These are phyloP conservation scores for Kwoniella bestiolae DNA, from an alignment of 768 basidiomycete species.

Conservation along the genomic window DNA sequence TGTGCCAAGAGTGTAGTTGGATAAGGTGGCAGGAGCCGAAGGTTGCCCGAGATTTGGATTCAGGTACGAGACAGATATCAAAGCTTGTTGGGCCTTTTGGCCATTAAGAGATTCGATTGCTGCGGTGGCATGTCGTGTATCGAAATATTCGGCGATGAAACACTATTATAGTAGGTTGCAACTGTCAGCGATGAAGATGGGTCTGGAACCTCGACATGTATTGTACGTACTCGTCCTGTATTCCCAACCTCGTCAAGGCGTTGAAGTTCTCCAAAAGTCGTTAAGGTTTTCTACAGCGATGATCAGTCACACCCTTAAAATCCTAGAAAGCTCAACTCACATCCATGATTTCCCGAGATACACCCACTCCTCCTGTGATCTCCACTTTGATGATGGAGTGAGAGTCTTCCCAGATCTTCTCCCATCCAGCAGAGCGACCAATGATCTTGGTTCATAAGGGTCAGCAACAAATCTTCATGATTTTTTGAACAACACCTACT, in stretches of 20 bases:
- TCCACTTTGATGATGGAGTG: constrained; percentile 34
- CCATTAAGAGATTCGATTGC: constrained; percentile 33
- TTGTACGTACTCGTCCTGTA: constrained; percentile 33
- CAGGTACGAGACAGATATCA: constrained; percentile 19
- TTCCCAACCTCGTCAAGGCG: constrained; percentile 27
- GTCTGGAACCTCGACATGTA: no score
- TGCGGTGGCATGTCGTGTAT: constrained; percentile 36
- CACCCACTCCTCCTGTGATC: constrained; percentile 19
- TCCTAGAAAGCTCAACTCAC: constrained; percentile 12
- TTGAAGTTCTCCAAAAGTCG: constrained; percentile 29
- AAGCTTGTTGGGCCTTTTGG: constrained; percentile 7
- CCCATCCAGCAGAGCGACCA: constrained; percentile 11
- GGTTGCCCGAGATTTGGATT: not conserved
- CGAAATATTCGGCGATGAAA: constrained; percentile 46
- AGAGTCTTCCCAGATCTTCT: constrained; percentile 29
- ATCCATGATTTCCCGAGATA: constrained; percentile 21
- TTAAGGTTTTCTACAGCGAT: constrained; percentile 2
- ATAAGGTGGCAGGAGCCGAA: not conserved
- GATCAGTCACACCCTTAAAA: not conserved
- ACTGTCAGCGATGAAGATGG: not conserved
- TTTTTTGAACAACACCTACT: constrained; percentile 24
- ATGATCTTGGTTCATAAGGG: constrained; percentile 4
- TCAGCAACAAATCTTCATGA: not conserved
- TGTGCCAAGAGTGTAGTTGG: constrained; percentile 24
- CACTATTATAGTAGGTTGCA: constrained; percentile 13